Conservation (phyloP, 345 rosid species). For the Noccaea caerulescens region DNA sequence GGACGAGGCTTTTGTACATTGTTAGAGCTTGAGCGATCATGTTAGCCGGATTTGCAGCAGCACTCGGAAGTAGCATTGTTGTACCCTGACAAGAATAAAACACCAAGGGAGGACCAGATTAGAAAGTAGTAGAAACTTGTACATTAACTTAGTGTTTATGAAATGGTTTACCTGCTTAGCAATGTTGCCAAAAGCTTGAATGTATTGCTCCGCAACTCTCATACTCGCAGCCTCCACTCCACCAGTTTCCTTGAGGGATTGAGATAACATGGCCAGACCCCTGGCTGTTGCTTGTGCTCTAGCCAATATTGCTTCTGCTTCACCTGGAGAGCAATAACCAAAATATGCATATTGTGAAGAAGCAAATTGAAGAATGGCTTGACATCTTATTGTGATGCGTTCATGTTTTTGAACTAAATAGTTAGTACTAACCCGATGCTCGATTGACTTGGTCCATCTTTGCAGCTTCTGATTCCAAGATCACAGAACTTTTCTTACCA, state of each 20-base stretch:
- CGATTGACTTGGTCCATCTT: conserved; percentile 71
- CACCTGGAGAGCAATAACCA: conserved; percentile 59
- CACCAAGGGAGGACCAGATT: conserved; percentile 1
- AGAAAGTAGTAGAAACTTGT: neutral
- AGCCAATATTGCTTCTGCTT: conserved; percentile 89
- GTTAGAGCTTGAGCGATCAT: conserved; percentile 78
- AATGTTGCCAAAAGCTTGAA: conserved; percentile 80
- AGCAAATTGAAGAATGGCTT: conserved; percentile 5
- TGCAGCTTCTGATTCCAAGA: conserved; percentile 76
- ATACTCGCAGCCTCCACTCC: conserved; percentile 89
- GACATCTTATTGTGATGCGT: conserved; percentile 13
- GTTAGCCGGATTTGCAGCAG: conserved; percentile 66
- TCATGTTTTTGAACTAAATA: neutral
- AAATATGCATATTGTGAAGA: neutral
- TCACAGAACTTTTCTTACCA: conserved; percentile 72
- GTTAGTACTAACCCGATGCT: conserved; percentile 54
- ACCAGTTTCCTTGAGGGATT: conserved; percentile 70
- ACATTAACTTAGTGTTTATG: neutral
- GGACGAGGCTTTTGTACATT: conserved; percentile 73
- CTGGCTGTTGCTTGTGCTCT: conserved; percentile 82
- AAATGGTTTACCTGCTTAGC: conserved; percentile 73
- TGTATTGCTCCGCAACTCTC: conserved; percentile 83
- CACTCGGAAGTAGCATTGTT: conserved; percentile 86
- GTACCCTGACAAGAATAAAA: conserved; percentile 57
- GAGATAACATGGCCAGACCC: conserved; percentile 71